phyloP scores from a whole-genome alignment of 345 rosid species.

The Brassica rapa region DNA sequence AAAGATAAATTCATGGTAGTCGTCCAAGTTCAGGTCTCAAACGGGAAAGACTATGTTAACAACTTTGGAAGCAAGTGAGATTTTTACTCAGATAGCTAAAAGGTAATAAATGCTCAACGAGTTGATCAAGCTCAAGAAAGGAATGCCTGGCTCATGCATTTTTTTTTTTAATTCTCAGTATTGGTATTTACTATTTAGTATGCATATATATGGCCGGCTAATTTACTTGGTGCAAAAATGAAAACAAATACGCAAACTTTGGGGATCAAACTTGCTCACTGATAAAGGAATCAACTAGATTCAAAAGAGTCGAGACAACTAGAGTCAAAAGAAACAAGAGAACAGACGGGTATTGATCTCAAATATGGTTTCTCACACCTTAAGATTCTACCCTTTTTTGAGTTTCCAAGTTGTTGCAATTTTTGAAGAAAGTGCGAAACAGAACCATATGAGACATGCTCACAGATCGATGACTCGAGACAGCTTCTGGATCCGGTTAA shows the following conservation, averaged over 20 bases:
- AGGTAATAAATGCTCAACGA: too few relatives aligned
- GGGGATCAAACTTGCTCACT: background rate
- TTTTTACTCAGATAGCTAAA: too few relatives aligned
- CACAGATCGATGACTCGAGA: constrained; percentile 94
- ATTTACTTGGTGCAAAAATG: background rate
- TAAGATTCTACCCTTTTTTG: constrained; percentile 8
- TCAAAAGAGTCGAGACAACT: too few relatives aligned
- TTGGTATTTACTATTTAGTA: background rate
- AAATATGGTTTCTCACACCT: constrained; percentile 5
- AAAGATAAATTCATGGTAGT: background rate
- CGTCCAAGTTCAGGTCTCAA: background rate
- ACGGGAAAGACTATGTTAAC: background rate
- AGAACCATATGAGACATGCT: constrained; percentile 33
- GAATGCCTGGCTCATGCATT: background rate
- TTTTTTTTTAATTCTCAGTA: background rate
- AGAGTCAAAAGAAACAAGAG: too few relatives aligned
- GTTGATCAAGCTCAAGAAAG: background rate
- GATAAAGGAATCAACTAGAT: too few relatives aligned
- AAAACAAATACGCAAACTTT: background rate
- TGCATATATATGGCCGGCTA: background rate
- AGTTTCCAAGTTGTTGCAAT: constrained; percentile 10
- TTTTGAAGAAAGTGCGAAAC: constrained; percentile 9
- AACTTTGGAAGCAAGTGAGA: background rate
- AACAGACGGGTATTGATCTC: constrained; percentile 18
- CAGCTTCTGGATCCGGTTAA: constrained; percentile 96